These are phyloP conservation scores for Candida broadrunensis DNA, from an alignment of 805 yeast genomes.

Conservation along the genomic window DNA sequence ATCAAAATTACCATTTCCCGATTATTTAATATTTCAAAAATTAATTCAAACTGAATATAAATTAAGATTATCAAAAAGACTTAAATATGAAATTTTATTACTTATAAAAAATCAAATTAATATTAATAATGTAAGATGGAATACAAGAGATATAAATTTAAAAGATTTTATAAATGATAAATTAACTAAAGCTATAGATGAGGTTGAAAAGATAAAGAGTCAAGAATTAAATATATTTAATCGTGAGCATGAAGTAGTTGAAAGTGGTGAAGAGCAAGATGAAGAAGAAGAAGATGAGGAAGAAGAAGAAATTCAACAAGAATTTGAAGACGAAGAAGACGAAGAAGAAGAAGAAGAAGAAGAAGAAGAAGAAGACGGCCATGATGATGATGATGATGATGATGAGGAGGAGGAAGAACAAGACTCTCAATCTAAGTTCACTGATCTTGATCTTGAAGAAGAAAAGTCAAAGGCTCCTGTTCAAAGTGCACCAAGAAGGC, in stretches of 20 bases:
- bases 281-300: slow-evolving; percentile 20
- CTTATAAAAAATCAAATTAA: slow-evolving; percentile 28
- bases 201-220: slow-evolving; percentile 25
- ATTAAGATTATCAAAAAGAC: slow-evolving; percentile 26
- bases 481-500: too few relatives aligned
- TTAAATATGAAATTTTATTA: slow-evolving; percentile 33
- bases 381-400: slow-evolving; percentile 4
- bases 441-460: background rate
- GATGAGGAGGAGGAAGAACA: slow-evolving; percentile 4
- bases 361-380: slow-evolving; percentile 7
- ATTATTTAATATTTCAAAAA: slow-evolving; percentile 22
- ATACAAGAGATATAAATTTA: slow-evolving; percentile 26
- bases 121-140: slow-evolving; percentile 34
- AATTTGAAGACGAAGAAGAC: slow-evolving; percentile 13
- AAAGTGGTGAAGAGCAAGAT: slow-evolving; percentile 15
- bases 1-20: slow-evolving; percentile 23
- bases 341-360: slow-evolving; percentile 9
- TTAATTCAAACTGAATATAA: slow-evolving; percentile 32
- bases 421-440: background rate
- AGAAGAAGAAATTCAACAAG: slow-evolving; percentile 10
- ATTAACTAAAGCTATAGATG: slow-evolving; percentile 21
- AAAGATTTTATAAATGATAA: slow-evolving; percentile 25
- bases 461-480: too few relatives aligned
- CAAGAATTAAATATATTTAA: slow-evolving; percentile 26
- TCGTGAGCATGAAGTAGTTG: slow-evolving; percentile 7